A percentile compares a stretch with the other conserved stretches of the same genome.
Evolutionary conservation across 2,329 filamentous ascomycete genomes (phyloP).

Genomic region (Pseudogymnoascus sp.): DNA sequence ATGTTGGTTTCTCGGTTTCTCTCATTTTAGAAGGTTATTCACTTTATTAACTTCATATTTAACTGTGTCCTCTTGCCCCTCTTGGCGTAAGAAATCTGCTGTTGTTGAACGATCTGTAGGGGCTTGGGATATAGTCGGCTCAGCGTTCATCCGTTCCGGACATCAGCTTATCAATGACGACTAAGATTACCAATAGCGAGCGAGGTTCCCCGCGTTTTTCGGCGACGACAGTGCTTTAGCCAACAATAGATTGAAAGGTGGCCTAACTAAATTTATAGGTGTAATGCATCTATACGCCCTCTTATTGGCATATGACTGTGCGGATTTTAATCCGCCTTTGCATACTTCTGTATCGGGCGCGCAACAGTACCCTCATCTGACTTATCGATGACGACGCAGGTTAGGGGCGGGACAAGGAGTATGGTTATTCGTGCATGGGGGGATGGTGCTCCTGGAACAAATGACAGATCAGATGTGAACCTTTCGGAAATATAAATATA

Average conservation of each 20-base stretch:
- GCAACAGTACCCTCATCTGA: background rate
- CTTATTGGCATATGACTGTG: background rate
- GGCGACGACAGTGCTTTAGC: background rate
- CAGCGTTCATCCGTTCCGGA: background rate
- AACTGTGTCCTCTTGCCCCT: background rate
- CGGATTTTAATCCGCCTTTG: background rate
- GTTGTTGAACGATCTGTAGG: background rate
- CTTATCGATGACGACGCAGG: background rate
- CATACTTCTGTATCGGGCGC: background rate
- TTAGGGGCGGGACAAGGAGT: background rate
- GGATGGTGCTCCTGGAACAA: background rate
- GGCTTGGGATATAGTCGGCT: background rate
- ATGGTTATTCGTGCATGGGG: background rate
- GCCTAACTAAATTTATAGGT: background rate
- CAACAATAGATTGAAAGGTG: background rate
- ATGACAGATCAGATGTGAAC: background rate
- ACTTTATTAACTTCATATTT: background rate
- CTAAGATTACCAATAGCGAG: background rate
- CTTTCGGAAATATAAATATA: background rate
- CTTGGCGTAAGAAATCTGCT: background rate
- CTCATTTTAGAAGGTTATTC: background rate
- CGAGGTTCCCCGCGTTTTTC: conserved; percentile 3
- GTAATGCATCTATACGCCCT: background rate
- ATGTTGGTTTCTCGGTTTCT: too few species aligned
- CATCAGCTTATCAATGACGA: conserved; percentile 2